Percentiles rank a stretch among this genome's conserved stretches.
phyloP scores from a whole-genome alignment of 768 basidiomycete genomes.

The Leccinum disarticulatum region DNA sequence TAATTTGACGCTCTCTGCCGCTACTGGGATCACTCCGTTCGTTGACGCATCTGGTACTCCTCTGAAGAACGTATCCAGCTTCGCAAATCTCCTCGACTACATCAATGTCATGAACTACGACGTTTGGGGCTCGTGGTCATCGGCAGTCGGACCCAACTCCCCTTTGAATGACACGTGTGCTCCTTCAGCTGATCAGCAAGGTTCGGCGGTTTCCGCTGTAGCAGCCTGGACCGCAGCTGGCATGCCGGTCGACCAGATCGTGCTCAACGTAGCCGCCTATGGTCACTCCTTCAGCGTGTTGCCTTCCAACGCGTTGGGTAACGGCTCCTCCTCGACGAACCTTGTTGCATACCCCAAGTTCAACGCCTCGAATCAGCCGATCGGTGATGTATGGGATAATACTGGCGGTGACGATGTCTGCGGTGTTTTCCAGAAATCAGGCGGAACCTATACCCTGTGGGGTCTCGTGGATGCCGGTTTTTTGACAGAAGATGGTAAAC shows the following conservation, averaged over 20 bases:
- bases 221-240: constrained; percentile 73
- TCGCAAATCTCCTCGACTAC: constrained; percentile 68
- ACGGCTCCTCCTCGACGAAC: constrained; percentile 34
- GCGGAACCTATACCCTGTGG: constrained; percentile 61
- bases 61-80: constrained; percentile 65
- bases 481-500: constrained; percentile 34
- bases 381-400: constrained; percentile 60
- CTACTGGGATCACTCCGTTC: constrained; percentile 69
- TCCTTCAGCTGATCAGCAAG: constrained; percentile 51
- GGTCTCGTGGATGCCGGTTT: constrained; percentile 58
- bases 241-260: constrained; percentile 65
- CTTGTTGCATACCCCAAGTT: constrained; percentile 53
- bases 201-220: constrained; percentile 76
- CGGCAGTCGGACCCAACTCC: constrained; percentile 73
- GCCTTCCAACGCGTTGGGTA: constrained; percentile 35
- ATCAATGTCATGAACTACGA: constrained; percentile 70
- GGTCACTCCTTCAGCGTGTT: constrained; percentile 68
- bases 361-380: constrained; percentile 40
- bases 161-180: constrained; percentile 80
- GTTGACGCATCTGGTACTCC: constrained; percentile 57
- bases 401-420: constrained; percentile 50
- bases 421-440: constrained; percentile 44
- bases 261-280: constrained; percentile 80
- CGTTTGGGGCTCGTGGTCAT: constrained; percentile 50
- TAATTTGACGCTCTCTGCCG: constrained; percentile 66